Percentiles rank a stretch among this genome's conserved stretches.
Conservation (phyloP, 2,329 filamentous ascomycete species). For the Stagonosporopsis cucurbitacearum region DNA sequence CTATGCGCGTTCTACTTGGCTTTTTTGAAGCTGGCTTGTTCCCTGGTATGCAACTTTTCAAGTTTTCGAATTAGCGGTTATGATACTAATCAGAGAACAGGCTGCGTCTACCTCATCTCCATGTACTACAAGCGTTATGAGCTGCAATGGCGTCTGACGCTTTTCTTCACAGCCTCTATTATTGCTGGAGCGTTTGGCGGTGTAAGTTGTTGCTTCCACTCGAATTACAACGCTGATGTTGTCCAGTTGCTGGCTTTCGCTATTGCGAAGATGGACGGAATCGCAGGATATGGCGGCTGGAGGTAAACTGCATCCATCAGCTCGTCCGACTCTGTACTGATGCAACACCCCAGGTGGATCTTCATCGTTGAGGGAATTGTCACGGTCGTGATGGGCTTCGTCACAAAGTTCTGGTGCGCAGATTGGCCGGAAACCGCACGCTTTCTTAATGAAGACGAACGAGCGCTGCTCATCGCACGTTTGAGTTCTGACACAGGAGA, state of each 20-base stretch:
- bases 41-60: conserved; percentile 21
- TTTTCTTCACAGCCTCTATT: conserved; percentile 52
- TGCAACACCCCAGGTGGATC: conserved; percentile 3
- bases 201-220: conserved; percentile 21
- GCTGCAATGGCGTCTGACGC: conserved; percentile 50
- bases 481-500: conserved; percentile 36
- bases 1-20: conserved; percentile 52
- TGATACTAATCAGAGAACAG: conserved; percentile 15
- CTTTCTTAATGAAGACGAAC: conserved; percentile 37
- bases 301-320: conserved; percentile 12
- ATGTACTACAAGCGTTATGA: conserved; percentile 55
- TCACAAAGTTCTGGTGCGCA: conserved; percentile 59
- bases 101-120: conserved; percentile 41
- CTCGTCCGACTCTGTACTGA: conserved; percentile 22
- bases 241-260: conserved; percentile 49
- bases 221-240: not conserved
- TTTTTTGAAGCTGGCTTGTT: conserved; percentile 49
- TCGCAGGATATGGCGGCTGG: conserved; percentile 51
- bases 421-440: conserved; percentile 54
- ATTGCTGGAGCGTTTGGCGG: conserved; percentile 53
- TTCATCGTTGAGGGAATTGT: conserved; percentile 43
- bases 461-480: conserved; percentile 38
- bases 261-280: conserved; percentile 67
- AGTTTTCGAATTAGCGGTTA: not conserved
- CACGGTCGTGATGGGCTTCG: conserved; percentile 48